A percentile compares a stretch with the other conserved stretches of the same genome.
These are phyloP conservation scores for Saccharum hybrid DNA, from an alignment of 202 grass and related monocot species.

Conservation along the genomic window DNA sequence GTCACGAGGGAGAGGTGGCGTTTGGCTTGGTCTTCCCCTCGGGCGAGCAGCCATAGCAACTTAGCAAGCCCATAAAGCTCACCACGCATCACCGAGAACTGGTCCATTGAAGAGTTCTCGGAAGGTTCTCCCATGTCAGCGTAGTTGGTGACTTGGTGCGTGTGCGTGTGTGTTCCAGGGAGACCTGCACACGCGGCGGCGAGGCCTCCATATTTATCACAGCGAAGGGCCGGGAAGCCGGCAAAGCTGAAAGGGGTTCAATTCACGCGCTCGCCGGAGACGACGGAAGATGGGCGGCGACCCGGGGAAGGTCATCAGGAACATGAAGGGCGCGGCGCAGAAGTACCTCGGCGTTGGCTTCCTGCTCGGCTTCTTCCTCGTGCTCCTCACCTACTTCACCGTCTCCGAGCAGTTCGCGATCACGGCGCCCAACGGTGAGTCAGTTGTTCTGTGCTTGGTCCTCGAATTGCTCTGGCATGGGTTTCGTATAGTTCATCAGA, in stretches of 20 bases:
- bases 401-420: constrained; percentile 76
- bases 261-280: background rate
- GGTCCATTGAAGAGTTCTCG: constrained; percentile 56
- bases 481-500: background rate
- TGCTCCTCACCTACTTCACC: constrained; percentile 85
- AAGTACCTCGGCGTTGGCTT: constrained; percentile 63
- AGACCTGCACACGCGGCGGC: constrained; percentile 4
- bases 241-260: background rate
- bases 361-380: constrained; percentile 86
- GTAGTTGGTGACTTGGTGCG: constrained; percentile 36
- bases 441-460: background rate
- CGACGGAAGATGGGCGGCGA: constrained; percentile 54
- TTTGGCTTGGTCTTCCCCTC: constrained; percentile 38
- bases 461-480: background rate
- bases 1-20: constrained; percentile 13
- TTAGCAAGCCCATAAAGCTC: constrained; percentile 19
- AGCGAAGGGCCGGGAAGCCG: background rate
- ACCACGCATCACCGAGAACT: constrained; percentile 35
- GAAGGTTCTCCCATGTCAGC: constrained; percentile 57
- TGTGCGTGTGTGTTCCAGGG: background rate
- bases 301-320: constrained; percentile 62
- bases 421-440: constrained; percentile 69
- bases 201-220: constrained; percentile 31
- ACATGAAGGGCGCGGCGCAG: constrained; percentile 56
- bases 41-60: background rate